Base-by-base conservation (phyloP, 2,329 filamentous ascomycete species). In the Colletotrichum truncatum region DNA sequence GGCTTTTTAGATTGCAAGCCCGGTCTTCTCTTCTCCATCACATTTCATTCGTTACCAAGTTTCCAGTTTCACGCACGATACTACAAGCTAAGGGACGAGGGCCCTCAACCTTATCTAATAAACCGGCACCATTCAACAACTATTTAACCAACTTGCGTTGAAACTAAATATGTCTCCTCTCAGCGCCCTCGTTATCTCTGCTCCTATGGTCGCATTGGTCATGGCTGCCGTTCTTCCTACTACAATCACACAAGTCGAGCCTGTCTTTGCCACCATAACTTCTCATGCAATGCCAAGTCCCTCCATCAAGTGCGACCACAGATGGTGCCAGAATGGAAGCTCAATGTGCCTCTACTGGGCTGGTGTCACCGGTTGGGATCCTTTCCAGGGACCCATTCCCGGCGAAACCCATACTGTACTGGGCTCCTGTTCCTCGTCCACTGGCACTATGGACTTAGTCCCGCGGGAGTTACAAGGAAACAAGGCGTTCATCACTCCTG, bases 301-400 rank as follows among this genome's bases (percentile, higher is more conserved):
- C 16, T 39, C 56, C 16, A 25, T 63, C 21, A 11, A 62, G n/a
- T 76, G 74, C 66, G 69, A 73, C 64, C 64, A 72, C 23, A 56
- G 65, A 28, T 74, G 63, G 63, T 75, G 73, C 67, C 58, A 68
- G 43, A 41, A 68, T 14, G 69, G 70, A 4, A 71, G 60, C 12
- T 67, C 57, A 12, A 54, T 72, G 26, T 76, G 75, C 61, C 67
- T 70, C 46, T 74, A 74, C 63, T 76, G 71, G 72, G 74, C 67
- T 14, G 73, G 73, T 21, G 64, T 70, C 58, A 76, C 75, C 4
- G 69, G 70, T 14, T 75, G 67, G 64, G 72, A 76, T 12, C 62
- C 72, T 34, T 68, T 65, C 21, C 66, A 55, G 3, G 73, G 73
- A 6, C 70, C 71, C 4, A 61, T 73, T 1, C 72, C 74, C 3